A percentile compares a stretch with the other conserved stretches of the same genome.
Conservation (phyloP, 2,329 filamentous ascomycete species). For the Ophiostoma montium region DNA sequence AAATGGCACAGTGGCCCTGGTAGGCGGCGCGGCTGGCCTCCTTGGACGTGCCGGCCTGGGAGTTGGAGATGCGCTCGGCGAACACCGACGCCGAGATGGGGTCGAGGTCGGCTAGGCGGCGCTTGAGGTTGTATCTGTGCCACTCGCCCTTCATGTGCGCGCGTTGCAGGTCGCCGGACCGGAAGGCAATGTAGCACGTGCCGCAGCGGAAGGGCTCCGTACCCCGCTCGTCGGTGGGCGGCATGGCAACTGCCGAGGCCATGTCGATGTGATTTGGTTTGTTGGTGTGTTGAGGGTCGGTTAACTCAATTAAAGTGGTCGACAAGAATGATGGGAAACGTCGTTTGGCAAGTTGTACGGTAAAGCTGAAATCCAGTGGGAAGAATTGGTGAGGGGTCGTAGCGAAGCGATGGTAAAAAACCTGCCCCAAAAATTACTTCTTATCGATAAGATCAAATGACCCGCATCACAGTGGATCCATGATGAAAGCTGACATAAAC, state of each 20-base stretch:
- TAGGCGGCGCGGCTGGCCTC: conserved; percentile 81
- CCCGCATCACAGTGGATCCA: too few species aligned
- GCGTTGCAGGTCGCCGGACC: conserved; percentile 83
- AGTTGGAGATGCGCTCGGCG: conserved; percentile 87
- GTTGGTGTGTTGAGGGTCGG: too few species aligned
- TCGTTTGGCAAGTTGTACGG: too few species aligned
- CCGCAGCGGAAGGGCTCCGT: conserved; percentile 88
- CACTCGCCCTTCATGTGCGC: conserved; percentile 97
- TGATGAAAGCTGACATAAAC: too few species aligned
- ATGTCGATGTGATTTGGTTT: neutral
- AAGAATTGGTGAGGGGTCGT: too few species aligned
- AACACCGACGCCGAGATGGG: conserved; percentile 87
- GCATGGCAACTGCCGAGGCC: conserved; percentile 25
- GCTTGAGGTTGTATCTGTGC: conserved; percentile 98
- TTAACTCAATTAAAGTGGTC: too few species aligned
- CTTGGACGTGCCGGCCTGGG: conserved; percentile 69
- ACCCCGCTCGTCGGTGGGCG: conserved; percentile 30
- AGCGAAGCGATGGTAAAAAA: too few species aligned
- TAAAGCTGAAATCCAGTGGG: too few species aligned
- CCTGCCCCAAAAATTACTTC: too few species aligned
- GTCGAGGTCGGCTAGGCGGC: conserved; percentile 76
- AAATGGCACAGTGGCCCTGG: conserved; percentile 67
- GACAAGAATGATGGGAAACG: too few species aligned
- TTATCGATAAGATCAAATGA: too few species aligned
- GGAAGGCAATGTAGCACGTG: conserved; percentile 92